phyloP scores from a whole-genome alignment of 2,329 filamentous ascomycete species.

The Thielaviopsis musarum region DNA sequence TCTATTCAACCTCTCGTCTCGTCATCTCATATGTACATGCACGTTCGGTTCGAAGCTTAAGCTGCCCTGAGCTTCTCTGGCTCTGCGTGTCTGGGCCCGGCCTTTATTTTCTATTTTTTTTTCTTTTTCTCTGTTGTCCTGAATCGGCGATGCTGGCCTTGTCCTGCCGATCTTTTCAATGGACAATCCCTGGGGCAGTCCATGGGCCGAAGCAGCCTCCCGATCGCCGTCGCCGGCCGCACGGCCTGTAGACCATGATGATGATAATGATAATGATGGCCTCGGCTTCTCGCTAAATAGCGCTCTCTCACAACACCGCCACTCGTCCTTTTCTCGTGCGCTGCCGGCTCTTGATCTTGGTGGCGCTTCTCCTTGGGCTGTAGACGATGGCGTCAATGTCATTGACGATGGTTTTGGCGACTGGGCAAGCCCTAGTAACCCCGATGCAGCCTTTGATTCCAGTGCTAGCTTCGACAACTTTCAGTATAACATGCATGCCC shows the following conservation, averaged over 20 bases:
- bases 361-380: slow-evolving; percentile 5
- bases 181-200: slow-evolving; percentile 48
- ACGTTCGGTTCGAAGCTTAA: not conserved
- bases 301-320: not conserved
- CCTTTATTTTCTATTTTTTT: not conserved
- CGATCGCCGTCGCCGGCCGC: slow-evolving; percentile 7
- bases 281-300: not conserved
- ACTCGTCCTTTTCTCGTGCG: not conserved
- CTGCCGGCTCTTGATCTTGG: slow-evolving; percentile 5
- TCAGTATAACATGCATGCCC: not conserved
- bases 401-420: slow-evolving; percentile 4
- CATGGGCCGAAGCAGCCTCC: slow-evolving; percentile 29
- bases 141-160: slow-evolving; percentile 7
- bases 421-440: not conserved
- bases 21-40: not conserved
- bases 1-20: not conserved
- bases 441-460: not conserved
- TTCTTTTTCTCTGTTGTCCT: not conserved
- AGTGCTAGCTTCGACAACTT: slow-evolving; percentile 2
- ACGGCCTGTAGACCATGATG: not conserved
- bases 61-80: not conserved
- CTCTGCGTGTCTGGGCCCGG: not conserved
- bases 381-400: not conserved
- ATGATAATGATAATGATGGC: not conserved
- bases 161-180: slow-evolving; percentile 19